phyloP scores from a whole-genome alignment of 2,329 filamentous ascomycete genomes.

The Arthroderma sp. region DNA sequence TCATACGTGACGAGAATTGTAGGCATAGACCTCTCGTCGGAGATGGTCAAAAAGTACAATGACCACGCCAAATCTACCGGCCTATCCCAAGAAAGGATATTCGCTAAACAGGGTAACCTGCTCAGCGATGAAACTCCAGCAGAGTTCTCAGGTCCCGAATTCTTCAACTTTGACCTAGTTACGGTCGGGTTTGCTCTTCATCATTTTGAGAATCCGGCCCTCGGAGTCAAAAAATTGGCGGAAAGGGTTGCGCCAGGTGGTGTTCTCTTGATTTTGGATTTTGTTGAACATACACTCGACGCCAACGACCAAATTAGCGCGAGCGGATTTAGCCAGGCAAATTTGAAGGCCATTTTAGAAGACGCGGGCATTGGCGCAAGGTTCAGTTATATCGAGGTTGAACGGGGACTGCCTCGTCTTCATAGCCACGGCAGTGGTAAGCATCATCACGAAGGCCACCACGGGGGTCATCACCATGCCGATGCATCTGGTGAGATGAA shows the following conservation, averaged over 20 bases:
- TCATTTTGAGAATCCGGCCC: slow-evolving; percentile 52
- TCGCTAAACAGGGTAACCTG: slow-evolving; percentile 47
- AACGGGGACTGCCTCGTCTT: neutral
- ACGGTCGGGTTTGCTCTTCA: slow-evolving; percentile 52
- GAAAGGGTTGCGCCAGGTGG: slow-evolving; percentile 53
- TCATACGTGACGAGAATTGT: slow-evolving; percentile 50
- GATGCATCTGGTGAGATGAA: neutral
- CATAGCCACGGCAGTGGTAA: too few species aligned
- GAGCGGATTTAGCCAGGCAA: slow-evolving; percentile 48
- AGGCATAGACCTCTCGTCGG: slow-evolving; percentile 57
- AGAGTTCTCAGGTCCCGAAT: slow-evolving; percentile 46
- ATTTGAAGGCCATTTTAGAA: slow-evolving; percentile 48
- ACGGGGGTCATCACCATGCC: neutral
- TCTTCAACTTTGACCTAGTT: slow-evolving; percentile 56
- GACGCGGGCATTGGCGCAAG: slow-evolving; percentile 45
- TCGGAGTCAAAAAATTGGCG: slow-evolving; percentile 46
- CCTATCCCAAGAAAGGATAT: slow-evolving; percentile 40
- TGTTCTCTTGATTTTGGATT: slow-evolving; percentile 54
- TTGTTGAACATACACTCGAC: slow-evolving; percentile 33
- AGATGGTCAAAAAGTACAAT: slow-evolving; percentile 60
- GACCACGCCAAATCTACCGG: slow-evolving; percentile 40
- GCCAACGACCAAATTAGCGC: slow-evolving; percentile 46
- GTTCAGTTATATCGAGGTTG: slow-evolving; percentile 38
- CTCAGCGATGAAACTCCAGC: slow-evolving; percentile 38
- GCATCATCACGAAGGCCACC: too few species aligned